phyloP scores from a whole-genome alignment of 345 rosid genomes.

The Brassica nigra region DNA sequence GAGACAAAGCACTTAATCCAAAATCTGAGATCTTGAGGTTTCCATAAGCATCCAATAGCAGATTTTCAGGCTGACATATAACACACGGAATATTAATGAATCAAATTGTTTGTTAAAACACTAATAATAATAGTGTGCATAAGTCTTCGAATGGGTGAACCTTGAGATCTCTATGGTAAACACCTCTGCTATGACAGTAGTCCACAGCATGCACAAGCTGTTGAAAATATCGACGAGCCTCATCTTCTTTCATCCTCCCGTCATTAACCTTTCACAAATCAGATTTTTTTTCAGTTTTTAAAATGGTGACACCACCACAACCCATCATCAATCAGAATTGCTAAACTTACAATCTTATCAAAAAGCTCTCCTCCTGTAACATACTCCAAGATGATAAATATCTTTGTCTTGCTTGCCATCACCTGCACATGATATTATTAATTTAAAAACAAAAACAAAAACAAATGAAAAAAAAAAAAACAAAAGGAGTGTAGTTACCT shows the following conservation, averaged over 20 bases:
- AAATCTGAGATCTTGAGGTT: constrained; percentile 96
- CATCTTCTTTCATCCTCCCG: constrained; percentile 90
- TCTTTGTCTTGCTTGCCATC: constrained; percentile 77
- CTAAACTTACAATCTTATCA: constrained; percentile 69
- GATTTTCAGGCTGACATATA: constrained; percentile 80
- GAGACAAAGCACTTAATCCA: constrained; percentile 95
- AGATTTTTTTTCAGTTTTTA: neutral
- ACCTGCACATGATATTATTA: constrained; percentile 40
- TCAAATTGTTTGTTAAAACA: neutral
- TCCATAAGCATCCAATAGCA: constrained; percentile 80
- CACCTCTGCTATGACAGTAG: constrained; percentile 98
- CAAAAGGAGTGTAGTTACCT: constrained; percentile 47
- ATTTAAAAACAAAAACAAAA: neutral
- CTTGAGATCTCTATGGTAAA: constrained; percentile 96
- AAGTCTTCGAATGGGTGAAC: constrained; percentile 37
- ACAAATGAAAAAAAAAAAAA: too few relatives aligned
- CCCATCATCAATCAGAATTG: neutral
- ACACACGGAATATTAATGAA: constrained; percentile 1
- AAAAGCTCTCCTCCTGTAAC: constrained; percentile 82
- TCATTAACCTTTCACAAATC: constrained; percentile 68
- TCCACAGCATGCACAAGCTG: constrained; percentile 95
- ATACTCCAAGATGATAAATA: constrained; percentile 71
- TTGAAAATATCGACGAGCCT: constrained; percentile 91
- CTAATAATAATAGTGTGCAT: neutral
- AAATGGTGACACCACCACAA: neutral